These are phyloP conservation scores for Talaromyces sp. DNA, from an alignment of 2,329 filamentous ascomycete species.

Conservation along the genomic window DNA sequence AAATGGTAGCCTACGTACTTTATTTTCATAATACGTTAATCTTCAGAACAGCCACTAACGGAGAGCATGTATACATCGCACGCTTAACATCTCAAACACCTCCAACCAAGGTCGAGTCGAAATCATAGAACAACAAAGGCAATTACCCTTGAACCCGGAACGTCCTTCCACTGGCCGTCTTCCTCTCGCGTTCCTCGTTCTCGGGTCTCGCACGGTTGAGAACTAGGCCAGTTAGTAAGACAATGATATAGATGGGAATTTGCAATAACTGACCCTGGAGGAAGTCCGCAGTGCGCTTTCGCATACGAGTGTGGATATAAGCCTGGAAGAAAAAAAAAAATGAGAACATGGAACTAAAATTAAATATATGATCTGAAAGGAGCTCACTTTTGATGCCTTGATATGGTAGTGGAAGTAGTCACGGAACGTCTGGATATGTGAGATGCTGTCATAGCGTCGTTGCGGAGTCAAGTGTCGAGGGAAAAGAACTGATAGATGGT, in stretches of 20 bases:
- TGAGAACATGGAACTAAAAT: slow-evolving; percentile 3
- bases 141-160: slow-evolving; percentile 62
- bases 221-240: slow-evolving; percentile 55
- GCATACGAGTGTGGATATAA: slow-evolving; percentile 98
- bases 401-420: slow-evolving; percentile 99
- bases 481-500: slow-evolving; percentile 67
- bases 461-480: slow-evolving; percentile 88
- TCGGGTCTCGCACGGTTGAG: slow-evolving; percentile 91
- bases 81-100: not conserved
- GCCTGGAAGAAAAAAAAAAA: slow-evolving; percentile 49
- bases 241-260: not conserved
- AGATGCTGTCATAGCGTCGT: slow-evolving; percentile 90
- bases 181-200: slow-evolving; percentile 93
- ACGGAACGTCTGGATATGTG: slow-evolving; percentile 98
- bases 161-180: slow-evolving; percentile 93
- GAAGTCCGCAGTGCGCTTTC: slow-evolving; percentile 95
- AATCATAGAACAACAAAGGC: not conserved
- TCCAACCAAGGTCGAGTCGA: not conserved
- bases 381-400: slow-evolving; percentile 84
- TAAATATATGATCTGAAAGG: not conserved
- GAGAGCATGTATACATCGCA: not conserved
- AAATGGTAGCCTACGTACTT: not conserved
- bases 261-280: slow-evolving; percentile 69
- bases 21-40: not conserved
- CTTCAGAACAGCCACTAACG: not conserved